phyloP scores from a whole-genome alignment of 1,139 yeast species.

The Zygotorulaspora mrakii region DNA sequence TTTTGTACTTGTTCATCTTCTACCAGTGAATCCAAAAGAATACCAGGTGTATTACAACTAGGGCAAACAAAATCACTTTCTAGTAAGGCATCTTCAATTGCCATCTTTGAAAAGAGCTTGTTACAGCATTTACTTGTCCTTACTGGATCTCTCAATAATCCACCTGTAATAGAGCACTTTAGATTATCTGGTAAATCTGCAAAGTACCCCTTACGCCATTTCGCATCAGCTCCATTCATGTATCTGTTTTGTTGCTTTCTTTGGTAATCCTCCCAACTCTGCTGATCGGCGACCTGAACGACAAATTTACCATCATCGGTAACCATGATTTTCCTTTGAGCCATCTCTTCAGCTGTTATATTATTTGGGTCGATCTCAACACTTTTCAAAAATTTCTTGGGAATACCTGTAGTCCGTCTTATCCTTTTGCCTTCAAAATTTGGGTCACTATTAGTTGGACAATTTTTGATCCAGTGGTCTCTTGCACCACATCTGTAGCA shows the following conservation, averaged over 20 bases:
- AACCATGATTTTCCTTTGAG: conserved; percentile 74
- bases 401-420: conserved; percentile 95
- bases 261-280: conserved; percentile 87
- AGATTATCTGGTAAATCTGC: conserved; percentile 43
- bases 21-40: conserved; percentile 67
- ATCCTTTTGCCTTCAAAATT: conserved; percentile 89
- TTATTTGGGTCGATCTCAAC: conserved; percentile 59
- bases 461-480: conserved; percentile 94
- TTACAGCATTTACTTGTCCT: conserved; percentile 76
- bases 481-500: conserved; percentile 96
- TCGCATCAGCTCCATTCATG: conserved; percentile 45
- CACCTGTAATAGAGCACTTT: conserved; percentile 56
- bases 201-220: conserved; percentile 33
- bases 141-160: conserved; percentile 69
- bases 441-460: conserved; percentile 92
- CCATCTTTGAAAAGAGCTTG: conserved; percentile 51
- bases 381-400: conserved; percentile 83
- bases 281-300: conserved; percentile 87
- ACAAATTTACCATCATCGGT: conserved; percentile 96
- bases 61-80: conserved; percentile 92
- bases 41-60: conserved; percentile 69
- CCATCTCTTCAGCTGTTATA: conserved; percentile 55
- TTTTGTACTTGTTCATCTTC: conserved; percentile 57
- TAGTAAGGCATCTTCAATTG: conserved; percentile 69
- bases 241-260: conserved; percentile 57